A percentile compares a stretch with the other conserved stretches of the same genome.
These are phyloP conservation scores for Begonia fuchsioides DNA, from an alignment of 306 rosid genomes.

Conservation along the genomic window DNA sequence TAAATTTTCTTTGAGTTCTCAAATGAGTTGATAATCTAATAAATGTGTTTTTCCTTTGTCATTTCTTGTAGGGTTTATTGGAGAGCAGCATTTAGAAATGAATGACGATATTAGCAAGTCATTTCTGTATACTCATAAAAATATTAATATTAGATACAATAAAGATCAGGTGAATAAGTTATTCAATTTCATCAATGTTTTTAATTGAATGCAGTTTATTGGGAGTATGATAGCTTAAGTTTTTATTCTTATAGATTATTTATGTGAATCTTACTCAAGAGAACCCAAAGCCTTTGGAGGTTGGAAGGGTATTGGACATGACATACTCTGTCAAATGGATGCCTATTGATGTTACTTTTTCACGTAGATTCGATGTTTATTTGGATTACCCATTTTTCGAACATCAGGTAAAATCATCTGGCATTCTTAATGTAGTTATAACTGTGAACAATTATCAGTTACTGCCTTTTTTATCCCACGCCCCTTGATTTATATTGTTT, in stretches of 20 bases:
- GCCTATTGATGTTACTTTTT: constrained; percentile 59
- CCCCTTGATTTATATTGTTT: constrained; percentile 4
- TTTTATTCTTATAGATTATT: constrained; percentile 48
- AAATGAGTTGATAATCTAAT: constrained; percentile 6
- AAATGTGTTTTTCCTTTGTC: constrained; percentile 5
- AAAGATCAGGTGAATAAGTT: constrained; percentile 61
- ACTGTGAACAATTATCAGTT: no score
- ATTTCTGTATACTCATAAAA: constrained; percentile 72
- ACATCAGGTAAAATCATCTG: constrained; percentile 53
- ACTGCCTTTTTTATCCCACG: constrained; percentile 7
- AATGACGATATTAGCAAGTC: constrained; percentile 64
- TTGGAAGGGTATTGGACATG: constrained; percentile 47
- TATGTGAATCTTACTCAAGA: constrained; percentile 87
- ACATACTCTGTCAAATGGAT: constrained; percentile 84
- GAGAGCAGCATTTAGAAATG: constrained; percentile 65
- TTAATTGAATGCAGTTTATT: background rate
- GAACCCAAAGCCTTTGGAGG: constrained; percentile 64
- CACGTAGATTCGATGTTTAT: constrained; percentile 85
- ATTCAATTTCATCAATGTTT: background rate
- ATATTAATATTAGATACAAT: constrained; percentile 50
- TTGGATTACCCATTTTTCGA: constrained; percentile 94
- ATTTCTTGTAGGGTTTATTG: constrained; percentile 63
- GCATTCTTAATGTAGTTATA: no score
- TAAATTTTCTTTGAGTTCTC: background rate
- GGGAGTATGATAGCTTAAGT: constrained; percentile 7